These are phyloP conservation scores for Chlamydomonas sp. DNA, from an alignment of 139 green algal species.

Conservation along the genomic window DNA sequence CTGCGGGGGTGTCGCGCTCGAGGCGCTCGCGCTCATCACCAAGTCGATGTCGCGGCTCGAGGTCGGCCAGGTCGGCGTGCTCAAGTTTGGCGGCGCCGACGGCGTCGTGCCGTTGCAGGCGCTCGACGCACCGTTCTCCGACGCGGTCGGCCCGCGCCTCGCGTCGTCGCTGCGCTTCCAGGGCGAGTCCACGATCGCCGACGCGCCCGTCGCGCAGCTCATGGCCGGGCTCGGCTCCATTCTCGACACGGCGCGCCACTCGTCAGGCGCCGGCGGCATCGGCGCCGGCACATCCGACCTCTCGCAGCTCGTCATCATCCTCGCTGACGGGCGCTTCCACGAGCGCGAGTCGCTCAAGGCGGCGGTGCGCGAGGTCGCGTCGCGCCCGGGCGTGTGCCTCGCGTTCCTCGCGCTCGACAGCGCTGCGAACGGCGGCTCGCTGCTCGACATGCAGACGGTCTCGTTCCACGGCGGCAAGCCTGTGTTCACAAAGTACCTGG, in stretches of 20 bases:
- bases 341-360: slow-evolving; percentile 80
- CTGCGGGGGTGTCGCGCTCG: slow-evolving; percentile 79
- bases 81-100: slow-evolving; percentile 79
- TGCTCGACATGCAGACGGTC: slow-evolving; percentile 91
- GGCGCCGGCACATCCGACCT: slow-evolving; percentile 41
- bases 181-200: slow-evolving; percentile 88
- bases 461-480: slow-evolving; percentile 78
- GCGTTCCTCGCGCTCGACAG: slow-evolving; percentile 87
- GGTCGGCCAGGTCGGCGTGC: slow-evolving; percentile 67
- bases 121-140: slow-evolving; percentile 78
- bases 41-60: slow-evolving; percentile 62
- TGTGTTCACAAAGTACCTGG: slow-evolving; percentile 88
- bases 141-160: slow-evolving; percentile 68
- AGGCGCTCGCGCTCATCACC: slow-evolving; percentile 80
- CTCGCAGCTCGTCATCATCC: slow-evolving; percentile 92
- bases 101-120: slow-evolving; percentile 70
- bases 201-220: slow-evolving; percentile 83
- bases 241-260: slow-evolving; percentile 61
- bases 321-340: slow-evolving; percentile 95
- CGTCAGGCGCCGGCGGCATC: slow-evolving; percentile 26
- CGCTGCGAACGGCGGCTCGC: slow-evolving; percentile 20
- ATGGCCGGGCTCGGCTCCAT: slow-evolving; percentile 62
- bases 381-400: slow-evolving; percentile 70
- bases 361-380: slow-evolving; percentile 49
- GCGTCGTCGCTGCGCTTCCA: slow-evolving; percentile 62